phyloP scores from a whole-genome alignment of 306 rosid species.

The Cajanus cajan region DNA sequence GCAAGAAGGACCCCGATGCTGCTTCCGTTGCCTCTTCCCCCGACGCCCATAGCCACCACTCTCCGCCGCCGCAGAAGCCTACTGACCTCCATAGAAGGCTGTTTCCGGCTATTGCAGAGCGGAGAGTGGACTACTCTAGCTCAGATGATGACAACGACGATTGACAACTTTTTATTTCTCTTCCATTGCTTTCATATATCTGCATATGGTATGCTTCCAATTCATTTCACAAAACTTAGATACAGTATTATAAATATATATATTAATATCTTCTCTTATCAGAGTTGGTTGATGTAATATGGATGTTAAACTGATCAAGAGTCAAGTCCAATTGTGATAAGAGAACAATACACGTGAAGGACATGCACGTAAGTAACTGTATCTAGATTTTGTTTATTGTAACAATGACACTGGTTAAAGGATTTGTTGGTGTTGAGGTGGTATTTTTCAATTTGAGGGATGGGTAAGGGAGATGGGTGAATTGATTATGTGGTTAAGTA shows the following conservation, averaged over 20 bases:
- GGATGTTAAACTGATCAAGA: background rate
- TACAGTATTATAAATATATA: too few relatives aligned
- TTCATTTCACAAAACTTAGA: too few relatives aligned
- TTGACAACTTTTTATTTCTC: too few relatives aligned
- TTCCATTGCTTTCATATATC: too few relatives aligned
- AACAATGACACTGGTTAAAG: background rate
- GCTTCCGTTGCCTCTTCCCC: constrained; percentile 28
- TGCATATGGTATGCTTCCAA: too few relatives aligned
- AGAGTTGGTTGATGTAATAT: too few relatives aligned
- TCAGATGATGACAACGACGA: constrained; percentile 29
- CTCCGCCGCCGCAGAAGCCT: background rate
- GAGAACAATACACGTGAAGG: background rate
- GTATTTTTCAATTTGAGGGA: background rate
- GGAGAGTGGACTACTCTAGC: constrained; percentile 50
- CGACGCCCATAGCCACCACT: constrained; percentile 12
- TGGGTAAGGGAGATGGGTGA: background rate
- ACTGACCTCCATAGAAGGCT: constrained; percentile 46
- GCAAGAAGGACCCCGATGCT: constrained; percentile 40
- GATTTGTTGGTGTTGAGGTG: background rate
- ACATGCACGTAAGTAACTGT: background rate
- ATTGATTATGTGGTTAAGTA: background rate
- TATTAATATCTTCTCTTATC: too few relatives aligned
- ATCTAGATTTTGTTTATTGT: background rate
- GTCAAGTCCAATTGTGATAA: background rate
- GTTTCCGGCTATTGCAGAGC: constrained; percentile 75